Evolutionary conservation across 768 basidiomycete species (phyloP).

Genomic region (Tubosaeta brunneosetosa): DNA sequence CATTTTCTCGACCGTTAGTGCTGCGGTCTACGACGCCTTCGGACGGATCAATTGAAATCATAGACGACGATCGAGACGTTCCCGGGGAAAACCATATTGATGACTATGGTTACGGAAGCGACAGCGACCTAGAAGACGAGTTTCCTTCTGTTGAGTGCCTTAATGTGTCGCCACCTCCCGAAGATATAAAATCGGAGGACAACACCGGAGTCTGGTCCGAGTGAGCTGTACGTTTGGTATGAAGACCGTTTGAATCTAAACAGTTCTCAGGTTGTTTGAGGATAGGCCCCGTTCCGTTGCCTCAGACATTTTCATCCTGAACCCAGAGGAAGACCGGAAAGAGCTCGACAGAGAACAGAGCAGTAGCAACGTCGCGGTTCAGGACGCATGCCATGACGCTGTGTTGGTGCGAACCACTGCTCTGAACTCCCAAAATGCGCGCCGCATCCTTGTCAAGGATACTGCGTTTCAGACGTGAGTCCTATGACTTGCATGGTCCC

Average conservation of each 20-base stretch:
- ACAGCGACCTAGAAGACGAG: neutral
- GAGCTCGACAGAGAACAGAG: neutral
- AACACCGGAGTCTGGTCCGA: neutral
- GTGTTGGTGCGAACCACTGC: neutral
- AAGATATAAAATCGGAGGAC: neutral
- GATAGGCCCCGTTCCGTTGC: neutral
- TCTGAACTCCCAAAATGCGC: neutral
- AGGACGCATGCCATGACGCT: neutral
- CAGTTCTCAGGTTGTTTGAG: neutral
- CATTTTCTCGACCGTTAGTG: neutral
- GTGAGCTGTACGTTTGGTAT: neutral
- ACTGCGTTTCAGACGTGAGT: neutral
- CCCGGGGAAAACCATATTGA: neutral
- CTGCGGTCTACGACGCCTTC: neutral
- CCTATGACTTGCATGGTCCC: too few relatives aligned
- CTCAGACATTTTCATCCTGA: neutral
- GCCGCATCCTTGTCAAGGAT: neutral
- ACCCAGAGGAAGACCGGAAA: neutral
- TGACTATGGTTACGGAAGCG: neutral
- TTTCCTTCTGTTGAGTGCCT: neutral
- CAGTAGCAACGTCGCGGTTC: too few relatives aligned
- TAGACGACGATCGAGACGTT: neutral
- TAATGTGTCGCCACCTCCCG: neutral
- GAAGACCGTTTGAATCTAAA: neutral
- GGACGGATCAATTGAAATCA: neutral